Conservation (phyloP, 768 basidiomycete species). For the Lactarius sanguifluus region DNA sequence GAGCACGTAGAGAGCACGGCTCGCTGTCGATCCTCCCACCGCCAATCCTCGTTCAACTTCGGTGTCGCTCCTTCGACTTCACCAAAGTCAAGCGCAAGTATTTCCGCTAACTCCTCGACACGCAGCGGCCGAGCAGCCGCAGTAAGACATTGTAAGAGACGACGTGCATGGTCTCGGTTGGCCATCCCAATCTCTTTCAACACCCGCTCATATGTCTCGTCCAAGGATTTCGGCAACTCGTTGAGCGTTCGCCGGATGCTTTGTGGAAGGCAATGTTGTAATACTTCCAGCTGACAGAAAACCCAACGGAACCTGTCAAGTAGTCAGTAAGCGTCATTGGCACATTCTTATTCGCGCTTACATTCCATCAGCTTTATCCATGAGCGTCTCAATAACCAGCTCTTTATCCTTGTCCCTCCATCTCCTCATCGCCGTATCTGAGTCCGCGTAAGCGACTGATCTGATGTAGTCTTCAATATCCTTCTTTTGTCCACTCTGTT, state of each 20-base stretch:
- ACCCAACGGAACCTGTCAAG: neutral
- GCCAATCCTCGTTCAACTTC: neutral
- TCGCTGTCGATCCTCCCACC: neutral
- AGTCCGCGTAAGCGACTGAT: neutral
- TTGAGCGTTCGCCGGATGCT: neutral
- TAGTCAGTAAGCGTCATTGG: neutral
- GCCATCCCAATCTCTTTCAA: neutral
- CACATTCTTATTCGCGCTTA: neutral
- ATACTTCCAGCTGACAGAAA: neutral
- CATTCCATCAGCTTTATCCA: neutral
- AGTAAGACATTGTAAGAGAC: neutral
- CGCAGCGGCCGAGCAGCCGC: neutral
- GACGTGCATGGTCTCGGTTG: neutral
- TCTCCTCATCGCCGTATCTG: neutral
- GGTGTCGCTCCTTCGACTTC: neutral
- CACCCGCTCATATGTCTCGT: neutral
- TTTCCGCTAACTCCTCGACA: neutral
- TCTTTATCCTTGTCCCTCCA: slow-evolving; percentile 2
- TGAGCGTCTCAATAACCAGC: neutral
- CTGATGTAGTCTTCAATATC: neutral
- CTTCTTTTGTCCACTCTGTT: neutral
- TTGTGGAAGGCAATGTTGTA: neutral
- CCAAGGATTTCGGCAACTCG: neutral
- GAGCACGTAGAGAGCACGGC: neutral
- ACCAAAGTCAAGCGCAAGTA: neutral